Evolutionary conservation across 768 basidiomycete genomes (phyloP), one percentile per base, ranked within the genome.

Genomic region (Dentipellis sp.): DNA sequence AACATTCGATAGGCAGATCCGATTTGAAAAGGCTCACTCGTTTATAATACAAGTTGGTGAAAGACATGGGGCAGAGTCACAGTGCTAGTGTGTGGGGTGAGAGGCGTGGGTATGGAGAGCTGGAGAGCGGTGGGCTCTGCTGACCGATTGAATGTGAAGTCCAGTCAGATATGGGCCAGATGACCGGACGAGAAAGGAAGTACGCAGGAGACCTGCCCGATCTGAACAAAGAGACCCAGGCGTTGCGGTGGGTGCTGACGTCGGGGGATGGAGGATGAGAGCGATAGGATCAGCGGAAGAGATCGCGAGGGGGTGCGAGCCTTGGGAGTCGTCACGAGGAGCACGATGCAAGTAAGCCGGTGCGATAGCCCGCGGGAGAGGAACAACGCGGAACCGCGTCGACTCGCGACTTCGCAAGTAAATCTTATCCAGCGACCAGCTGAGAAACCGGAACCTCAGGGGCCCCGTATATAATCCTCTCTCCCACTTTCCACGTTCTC

Each of bases 11-110:
- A 22, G 34, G 50, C 11, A 46, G 14, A 14, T 16, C 22, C 35
- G 10, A 48, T 56, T 3, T 42, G 7, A 29, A 17, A 48, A 23
- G 22, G 76, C 82, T 75, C 69, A 92, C 91, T 63, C 92, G 82
- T 70, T 90, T 91, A 73, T 92, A 94, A 72, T 94, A 97, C 46
- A 91, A 65, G 68, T 97, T 95, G 35, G 77, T 76, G 72, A 90
- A 87, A 45, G 81, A 82, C 87, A 88, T 88, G 50, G 60, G 10
- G 53, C 17, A n/a, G 4, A 11, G 48, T 51, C 23, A 34, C 38
- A 49, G 50, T 46, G 54, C 29, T 29, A 56, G 14, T 9, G 48
- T 45, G 37, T 60, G 60, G 62, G 21, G 37, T 48, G 55, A 54
- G 55, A 51, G 49, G 23, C 42, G 55, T 35, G 56, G 23, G 35